Base-by-base conservation (phyloP, 2,329 filamentous ascomycete genomes). In the Beauveria asiatica region DNA sequence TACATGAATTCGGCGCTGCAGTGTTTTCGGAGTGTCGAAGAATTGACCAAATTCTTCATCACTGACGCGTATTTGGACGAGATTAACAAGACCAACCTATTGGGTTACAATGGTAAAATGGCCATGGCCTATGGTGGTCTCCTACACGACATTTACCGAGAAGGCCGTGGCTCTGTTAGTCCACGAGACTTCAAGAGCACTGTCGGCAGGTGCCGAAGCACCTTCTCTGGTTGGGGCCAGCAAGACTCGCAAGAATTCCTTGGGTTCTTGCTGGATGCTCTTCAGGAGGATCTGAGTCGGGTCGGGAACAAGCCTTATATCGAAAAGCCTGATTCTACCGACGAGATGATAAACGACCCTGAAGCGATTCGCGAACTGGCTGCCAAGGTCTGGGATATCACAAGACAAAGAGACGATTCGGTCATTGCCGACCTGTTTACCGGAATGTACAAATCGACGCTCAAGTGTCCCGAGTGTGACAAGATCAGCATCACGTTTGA, bases 401-500 rank as follows among this genome's bases (percentile, higher is more conserved):
- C 96, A 65, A 90, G 91, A 69, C 87, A 88, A 64, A 87, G 94
- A 57, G 96, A 99, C 66, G 92, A 97, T 70, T 97, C 94, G 0
- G 88, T 97, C 45, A 90, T 97, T 65, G 93, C 91, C 61, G 94
- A 99, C 70, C 80, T 99, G 11, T 99, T 99, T 73, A 95, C 91
- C 23, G 94, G 94, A 64, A 91, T 97, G 82, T 99, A 97, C 82
- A 97, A 97, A 76, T 97, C 95, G 49, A 97, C 93, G 0, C 83
- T 99, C 64, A 88, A 94, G 64, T 99, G 94, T 70, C 94, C 94
- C 0, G 83, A 82, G 8, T 99, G 94, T 72, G 83, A 88, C 66
- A 99, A 97, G 76, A 89, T 97, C 74, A 97, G 92, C 82, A 96
- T 99, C 67, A 97, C 94, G 0, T 99, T 99, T 69, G 94, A 99